phyloP scores from a whole-genome alignment of 164 flowering plant species.

The Magnolia kwangsiensis region DNA sequence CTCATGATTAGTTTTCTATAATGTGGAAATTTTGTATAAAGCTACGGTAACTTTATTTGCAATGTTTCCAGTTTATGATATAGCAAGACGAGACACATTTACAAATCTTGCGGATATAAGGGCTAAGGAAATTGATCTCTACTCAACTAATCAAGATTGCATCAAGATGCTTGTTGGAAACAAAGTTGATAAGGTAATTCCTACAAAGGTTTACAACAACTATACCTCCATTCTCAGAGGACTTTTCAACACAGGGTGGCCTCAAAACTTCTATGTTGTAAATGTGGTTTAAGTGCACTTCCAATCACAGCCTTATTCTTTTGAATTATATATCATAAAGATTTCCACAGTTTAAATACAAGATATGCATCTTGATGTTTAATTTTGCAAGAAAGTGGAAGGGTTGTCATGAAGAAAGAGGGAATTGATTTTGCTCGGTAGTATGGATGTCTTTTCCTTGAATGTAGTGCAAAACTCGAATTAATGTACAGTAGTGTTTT shows the following conservation, averaged over 20 bases:
- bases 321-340: no score
- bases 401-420: slow-evolving; percentile 73
- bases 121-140: slow-evolving; percentile 38
- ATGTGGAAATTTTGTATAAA: no score
- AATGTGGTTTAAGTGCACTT: no score
- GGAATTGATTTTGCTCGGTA: slow-evolving; percentile 61
- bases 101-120: no score
- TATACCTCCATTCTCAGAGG: background rate
- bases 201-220: background rate
- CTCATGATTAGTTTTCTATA: no score
- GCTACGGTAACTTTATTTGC: no score
- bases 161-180: slow-evolving; percentile 91
- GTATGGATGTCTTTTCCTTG: slow-evolving; percentile 14
- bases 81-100: no score
- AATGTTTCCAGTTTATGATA: no score
- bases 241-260: no score
- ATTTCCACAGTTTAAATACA: background rate
- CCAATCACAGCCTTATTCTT: no score
- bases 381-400: slow-evolving; percentile 60
- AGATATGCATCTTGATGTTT: background rate
- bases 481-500: slow-evolving; percentile 73
- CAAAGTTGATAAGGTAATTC: slow-evolving; percentile 75
- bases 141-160: slow-evolving; percentile 84
- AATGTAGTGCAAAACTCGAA: slow-evolving; percentile 84
- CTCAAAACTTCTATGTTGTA: no score